Conservation (phyloP, 495 filamentous ascomycete species). For the Neurospora sublineolata region DNA sequence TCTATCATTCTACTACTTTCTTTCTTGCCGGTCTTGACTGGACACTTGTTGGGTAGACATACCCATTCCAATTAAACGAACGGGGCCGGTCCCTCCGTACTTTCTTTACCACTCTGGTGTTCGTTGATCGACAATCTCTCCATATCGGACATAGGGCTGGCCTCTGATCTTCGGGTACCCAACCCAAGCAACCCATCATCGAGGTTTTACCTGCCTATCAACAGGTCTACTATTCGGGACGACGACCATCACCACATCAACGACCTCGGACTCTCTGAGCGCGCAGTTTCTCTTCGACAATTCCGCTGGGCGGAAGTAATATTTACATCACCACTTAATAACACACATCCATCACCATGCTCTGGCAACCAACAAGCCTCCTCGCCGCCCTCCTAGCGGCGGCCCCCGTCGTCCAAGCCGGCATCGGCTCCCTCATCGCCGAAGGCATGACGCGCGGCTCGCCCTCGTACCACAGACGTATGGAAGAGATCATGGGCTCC, state of each 20-base stretch:
- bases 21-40: not conserved
- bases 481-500: constrained; percentile 18
- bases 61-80: not conserved
- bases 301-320: not conserved
- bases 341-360: constrained; percentile 13
- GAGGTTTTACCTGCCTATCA: not conserved
- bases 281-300: not conserved
- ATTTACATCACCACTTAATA: constrained; percentile 4
- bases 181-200: not conserved
- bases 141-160: not conserved
- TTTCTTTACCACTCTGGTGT: not conserved
- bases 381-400: constrained; percentile 17
- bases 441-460: constrained; percentile 17
- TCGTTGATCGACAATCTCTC: not conserved
- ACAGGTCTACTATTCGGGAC: not conserved
- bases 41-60: not conserved
- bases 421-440: constrained; percentile 12
- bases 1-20: not conserved
- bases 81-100: not conserved
- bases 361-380: constrained; percentile 17
- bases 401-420: constrained; percentile 14
- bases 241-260: not conserved
- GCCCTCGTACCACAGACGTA: constrained; percentile 10
- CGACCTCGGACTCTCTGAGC: not conserved
- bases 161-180: not conserved